Evolutionary conservation across 2,329 filamentous ascomycete species (phyloP), one percentile per base, ranked within the genome.

Genomic region (Amesomyces nigricolor): DNA sequence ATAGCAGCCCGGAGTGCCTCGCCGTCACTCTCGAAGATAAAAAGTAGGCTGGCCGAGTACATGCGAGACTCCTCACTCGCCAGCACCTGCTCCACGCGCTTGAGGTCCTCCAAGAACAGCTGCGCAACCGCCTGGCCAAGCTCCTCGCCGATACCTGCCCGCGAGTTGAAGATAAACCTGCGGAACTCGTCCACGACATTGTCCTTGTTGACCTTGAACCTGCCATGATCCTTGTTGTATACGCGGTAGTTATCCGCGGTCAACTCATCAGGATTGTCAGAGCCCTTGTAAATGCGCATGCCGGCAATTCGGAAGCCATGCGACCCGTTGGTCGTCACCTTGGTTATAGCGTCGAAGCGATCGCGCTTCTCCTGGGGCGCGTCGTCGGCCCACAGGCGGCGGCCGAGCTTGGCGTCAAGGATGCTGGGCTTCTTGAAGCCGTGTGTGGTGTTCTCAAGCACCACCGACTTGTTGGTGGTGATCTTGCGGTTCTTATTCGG

Each of bases 381-480:
- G 59, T 85, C 77, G 57, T 95, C 89, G 13, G 89, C 92, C 87
- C 91, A 97, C 5, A 99, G 74, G 32, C 89, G 81, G 48, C 85
- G 80, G 43, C 94, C 94, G 17, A 99, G 82, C 74, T 99, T 99
- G 61, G 95, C 82, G 67, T 99, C 94, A 56, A 99, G 76, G 7
- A 99, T 90, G 64, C 96, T 97, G 6, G 94, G 90, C 56, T 82
- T 81, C 65, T 81, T 82, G 75, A 91, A 97, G 0, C 89, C 90
- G 61, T 82, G 80, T 0, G 90, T 85, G 6, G 89, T 81, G 68
- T 96, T 96, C 67, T 91, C 87, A 29, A 97, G 76, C 11, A 95
- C 91, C 16, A 96, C 85, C 2, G 89, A 88, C 53, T 83, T 78
- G 53, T 91, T 85, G 0, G 91, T 96, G 22, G 82, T 78, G 58